Evolutionary conservation across 163 green algal genomes (phyloP).

Genomic region (Volvox carteri): DNA sequence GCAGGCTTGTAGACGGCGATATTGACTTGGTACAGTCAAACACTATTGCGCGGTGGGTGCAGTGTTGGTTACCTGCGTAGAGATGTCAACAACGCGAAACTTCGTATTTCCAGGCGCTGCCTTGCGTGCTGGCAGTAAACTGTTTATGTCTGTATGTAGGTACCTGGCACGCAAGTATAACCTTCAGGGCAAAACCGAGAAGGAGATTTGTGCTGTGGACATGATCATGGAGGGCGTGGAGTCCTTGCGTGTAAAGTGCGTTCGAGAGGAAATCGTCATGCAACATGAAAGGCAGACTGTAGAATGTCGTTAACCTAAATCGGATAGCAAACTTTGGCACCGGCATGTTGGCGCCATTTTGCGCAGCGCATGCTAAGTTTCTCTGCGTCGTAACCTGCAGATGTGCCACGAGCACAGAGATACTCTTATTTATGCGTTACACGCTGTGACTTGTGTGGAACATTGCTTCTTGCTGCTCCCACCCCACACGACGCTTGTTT

Average conservation of each 20-base stretch:
- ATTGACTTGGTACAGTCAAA: slow-evolving; percentile 54
- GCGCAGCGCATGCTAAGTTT: too few relatives aligned
- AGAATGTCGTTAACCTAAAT: too few relatives aligned
- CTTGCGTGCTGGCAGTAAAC: neutral
- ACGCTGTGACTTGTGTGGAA: too few relatives aligned
- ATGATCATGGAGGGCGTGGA: slow-evolving; percentile 57
- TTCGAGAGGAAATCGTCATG: neutral
- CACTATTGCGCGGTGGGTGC: slow-evolving; percentile 42
- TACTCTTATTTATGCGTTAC: too few relatives aligned
- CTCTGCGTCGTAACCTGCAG: too few relatives aligned
- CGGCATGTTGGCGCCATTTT: too few relatives aligned
- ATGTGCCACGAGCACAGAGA: too few relatives aligned
- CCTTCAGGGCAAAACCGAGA: slow-evolving; percentile 33
- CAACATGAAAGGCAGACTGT: too few relatives aligned
- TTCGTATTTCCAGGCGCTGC: neutral
- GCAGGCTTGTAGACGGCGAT: slow-evolving; percentile 52
- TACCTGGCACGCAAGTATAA: slow-evolving; percentile 56
- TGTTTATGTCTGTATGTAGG: neutral
- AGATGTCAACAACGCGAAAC: neutral
- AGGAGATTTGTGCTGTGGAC: slow-evolving; percentile 37
- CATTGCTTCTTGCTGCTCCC: too few relatives aligned
- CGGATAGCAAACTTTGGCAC: too few relatives aligned
- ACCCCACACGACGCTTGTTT: too few relatives aligned
- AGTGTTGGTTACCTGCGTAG: neutral
- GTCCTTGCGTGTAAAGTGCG: slow-evolving; percentile 50